Evolutionary conservation across 2,329 filamentous ascomycete genomes (phyloP).

Genomic region (Cladosporium sp.): DNA sequence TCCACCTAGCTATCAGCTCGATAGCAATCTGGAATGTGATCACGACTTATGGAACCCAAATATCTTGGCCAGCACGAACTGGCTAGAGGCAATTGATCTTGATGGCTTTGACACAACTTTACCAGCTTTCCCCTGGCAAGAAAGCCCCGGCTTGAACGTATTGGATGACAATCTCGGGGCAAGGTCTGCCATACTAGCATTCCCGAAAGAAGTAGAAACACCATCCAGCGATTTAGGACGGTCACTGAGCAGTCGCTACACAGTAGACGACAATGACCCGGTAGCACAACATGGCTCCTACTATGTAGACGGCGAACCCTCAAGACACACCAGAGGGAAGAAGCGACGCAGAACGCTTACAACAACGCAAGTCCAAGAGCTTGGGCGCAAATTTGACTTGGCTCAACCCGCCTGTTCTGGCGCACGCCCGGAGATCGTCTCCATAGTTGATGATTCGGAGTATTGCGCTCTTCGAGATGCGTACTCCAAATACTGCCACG

Average conservation of each 20-base stretch:
- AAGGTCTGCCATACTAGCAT: too few species aligned
- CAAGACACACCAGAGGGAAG: conserved; percentile 23
- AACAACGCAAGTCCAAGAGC: background rate
- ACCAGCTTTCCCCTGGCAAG: background rate
- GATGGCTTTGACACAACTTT: conserved; percentile 17
- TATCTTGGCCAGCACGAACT: conserved; percentile 25
- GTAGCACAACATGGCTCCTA: conserved; percentile 21
- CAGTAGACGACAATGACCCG: background rate
- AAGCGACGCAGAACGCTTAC: conserved; percentile 22
- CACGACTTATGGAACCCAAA: conserved; percentile 24
- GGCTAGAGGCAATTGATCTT: conserved; percentile 22
- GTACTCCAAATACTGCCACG: background rate
- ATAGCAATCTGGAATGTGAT: background rate
- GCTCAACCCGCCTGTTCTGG: background rate
- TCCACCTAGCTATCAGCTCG: too few species aligned
- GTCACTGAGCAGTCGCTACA: background rate
- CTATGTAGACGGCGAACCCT: conserved; percentile 31
- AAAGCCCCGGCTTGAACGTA: background rate
- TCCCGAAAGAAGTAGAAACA: background rate
- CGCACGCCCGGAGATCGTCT: too few species aligned
- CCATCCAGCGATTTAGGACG: background rate
- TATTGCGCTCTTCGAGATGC: background rate
- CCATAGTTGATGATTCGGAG: background rate
- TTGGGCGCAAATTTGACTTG: background rate
- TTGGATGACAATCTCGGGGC: too few species aligned